Base-by-base conservation (phyloP, 768 basidiomycete species). In the Tephrocybe rancida region DNA sequence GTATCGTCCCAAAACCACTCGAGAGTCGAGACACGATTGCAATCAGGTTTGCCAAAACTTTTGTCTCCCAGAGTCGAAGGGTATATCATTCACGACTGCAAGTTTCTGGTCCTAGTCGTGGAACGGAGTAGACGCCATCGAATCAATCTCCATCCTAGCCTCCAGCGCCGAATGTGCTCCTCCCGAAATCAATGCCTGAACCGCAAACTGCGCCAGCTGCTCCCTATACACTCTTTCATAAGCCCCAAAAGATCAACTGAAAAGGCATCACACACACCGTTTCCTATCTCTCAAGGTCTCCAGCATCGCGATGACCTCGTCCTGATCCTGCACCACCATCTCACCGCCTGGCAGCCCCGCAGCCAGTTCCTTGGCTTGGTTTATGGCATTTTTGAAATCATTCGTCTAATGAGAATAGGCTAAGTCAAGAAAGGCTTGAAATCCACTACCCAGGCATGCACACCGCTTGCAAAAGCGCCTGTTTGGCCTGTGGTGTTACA, bases 121-220 rank as follows among this genome's bases (percentile, higher is more conserved):
- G 50, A 77, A 73, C 10, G 88, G 88, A 3, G 88, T 90, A 3
- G 88, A 89, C 24, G 88, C 88, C 52, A 83, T 85, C 13, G 88
- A 90, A 63, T 90, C 88, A 34, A 90, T 68, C 59, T 89, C 88
- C 80, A 88, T 87, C 56, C 74, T 77, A 4, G 61, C 41, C 21
- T 75, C 70, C 11, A 56, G 58, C 2, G 56, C 54, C 13, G 59
- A 61, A 22, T 61, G 30, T 3, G 66, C 58, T 3, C 66, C 58
- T 7, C 70, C 67, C 26, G 77, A 70, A 13, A 62, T 63, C 19
- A 79, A 61, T 18, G 73, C 72, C 49, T 70, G 72, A 13, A 73
- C 66, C 3, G 83, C 67, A 57, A 90, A 88, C 13, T 76, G 71
- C 0, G 64, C 69, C 1, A 89, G 71, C 58, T 85, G 82, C 32